Evolutionary conservation across 768 basidiomycete species (phyloP).

Genomic region (Rhodocollybia butyracea): DNA sequence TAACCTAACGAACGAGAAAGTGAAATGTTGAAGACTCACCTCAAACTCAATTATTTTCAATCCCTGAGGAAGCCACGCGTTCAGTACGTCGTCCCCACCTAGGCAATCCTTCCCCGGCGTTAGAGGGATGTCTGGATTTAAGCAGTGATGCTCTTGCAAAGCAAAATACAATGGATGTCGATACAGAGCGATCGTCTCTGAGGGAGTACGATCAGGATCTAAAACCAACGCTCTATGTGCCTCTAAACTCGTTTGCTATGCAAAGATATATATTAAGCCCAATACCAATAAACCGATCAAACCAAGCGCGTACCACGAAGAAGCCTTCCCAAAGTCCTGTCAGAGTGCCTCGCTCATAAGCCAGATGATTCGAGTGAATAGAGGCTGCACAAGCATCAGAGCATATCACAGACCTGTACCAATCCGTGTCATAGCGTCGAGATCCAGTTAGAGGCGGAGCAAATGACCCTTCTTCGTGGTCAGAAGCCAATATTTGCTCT

Average conservation of each 20-base stretch:
- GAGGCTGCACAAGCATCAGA: conserved; percentile 32
- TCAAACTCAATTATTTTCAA: conserved; percentile 26
- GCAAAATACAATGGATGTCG: conserved; percentile 38
- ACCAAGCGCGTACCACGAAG: conserved; percentile 40
- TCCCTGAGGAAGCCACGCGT: conserved; percentile 45
- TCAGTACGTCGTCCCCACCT: conserved; percentile 42
- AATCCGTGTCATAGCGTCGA: conserved; percentile 40
- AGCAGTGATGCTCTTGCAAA: conserved; percentile 46
- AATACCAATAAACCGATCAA: not conserved
- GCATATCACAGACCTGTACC: conserved; percentile 44
- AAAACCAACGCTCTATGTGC: conserved; percentile 18
- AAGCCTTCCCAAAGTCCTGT: conserved; percentile 46
- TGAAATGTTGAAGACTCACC: conserved; percentile 21
- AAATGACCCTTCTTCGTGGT: not conserved
- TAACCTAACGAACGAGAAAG: not conserved
- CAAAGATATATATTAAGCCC: conserved; percentile 8
- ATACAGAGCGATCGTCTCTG: conserved; percentile 13
- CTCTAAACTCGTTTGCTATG: conserved; percentile 18
- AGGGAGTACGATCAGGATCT: conserved; percentile 21
- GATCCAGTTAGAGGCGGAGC: conserved; percentile 16
- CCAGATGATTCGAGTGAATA: conserved; percentile 35
- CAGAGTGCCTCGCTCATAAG: conserved; percentile 42
- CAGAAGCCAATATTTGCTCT: conserved; percentile 4
- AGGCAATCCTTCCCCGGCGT: conserved; percentile 27
- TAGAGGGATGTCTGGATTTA: conserved; percentile 35